Evolutionary conservation across 176 grass and related monocot species (phyloP).

Genomic region (Avena eriantha): DNA sequence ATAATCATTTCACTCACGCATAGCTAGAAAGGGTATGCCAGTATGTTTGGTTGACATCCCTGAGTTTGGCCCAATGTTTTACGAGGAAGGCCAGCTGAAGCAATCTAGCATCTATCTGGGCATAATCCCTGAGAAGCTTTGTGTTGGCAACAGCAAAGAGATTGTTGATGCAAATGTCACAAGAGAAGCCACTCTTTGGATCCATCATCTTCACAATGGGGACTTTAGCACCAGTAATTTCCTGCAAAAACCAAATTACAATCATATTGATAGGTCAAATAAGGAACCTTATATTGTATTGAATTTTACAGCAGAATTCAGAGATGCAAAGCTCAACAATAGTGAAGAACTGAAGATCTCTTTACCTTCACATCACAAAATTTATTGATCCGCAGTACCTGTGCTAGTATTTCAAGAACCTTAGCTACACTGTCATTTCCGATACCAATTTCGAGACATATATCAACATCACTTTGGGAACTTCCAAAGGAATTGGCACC

Average conservation of each 20-base stretch:
- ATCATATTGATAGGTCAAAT: background rate
- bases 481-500: constrained; percentile 65
- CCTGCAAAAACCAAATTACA: constrained; percentile 37
- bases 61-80: constrained; percentile 68
- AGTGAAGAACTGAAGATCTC: background rate
- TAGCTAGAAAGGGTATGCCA: constrained; percentile 67
- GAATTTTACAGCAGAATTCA: background rate
- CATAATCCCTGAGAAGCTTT: constrained; percentile 68
- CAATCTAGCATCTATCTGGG: constrained; percentile 57
- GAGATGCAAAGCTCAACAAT: background rate
- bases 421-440: background rate
- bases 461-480: constrained; percentile 54
- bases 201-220: constrained; percentile 61
- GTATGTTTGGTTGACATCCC: constrained; percentile 60
- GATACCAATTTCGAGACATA: constrained; percentile 55
- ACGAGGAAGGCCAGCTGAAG: constrained; percentile 69
- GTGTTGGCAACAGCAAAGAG: constrained; percentile 67
- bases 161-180: constrained; percentile 20
- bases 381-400: constrained; percentile 36
- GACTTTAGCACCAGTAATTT: constrained; percentile 59
- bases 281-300: background rate
- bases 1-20: constrained; percentile 43
- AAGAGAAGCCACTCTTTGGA: constrained; percentile 32
- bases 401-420: constrained; percentile 31
- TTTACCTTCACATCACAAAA: constrained; percentile 62